Base-by-base conservation (phyloP, 371 early-diverging fungal genomes). In the Zopfochytrium polystomum region DNA sequence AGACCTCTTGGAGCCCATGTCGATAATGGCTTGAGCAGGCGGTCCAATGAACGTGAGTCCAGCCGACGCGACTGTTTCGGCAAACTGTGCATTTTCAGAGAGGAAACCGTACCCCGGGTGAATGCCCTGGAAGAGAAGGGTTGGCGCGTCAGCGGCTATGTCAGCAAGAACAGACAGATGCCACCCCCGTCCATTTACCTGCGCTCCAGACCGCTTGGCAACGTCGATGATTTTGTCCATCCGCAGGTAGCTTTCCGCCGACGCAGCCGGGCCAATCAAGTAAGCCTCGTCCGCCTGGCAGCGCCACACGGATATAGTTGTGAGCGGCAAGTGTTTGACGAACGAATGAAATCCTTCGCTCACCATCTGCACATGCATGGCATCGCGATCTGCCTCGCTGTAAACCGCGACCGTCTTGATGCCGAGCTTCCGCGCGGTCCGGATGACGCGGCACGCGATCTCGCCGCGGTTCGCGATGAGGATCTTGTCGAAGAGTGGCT, bases 391-490 rank as follows among this genome's bases (percentile, higher is more conserved):
- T 7, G 93, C 90, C 58, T 95, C 95, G 63, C 90, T 90, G 76
- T 95, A 96, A 20, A 97, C 90, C 4, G 96, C 93, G 2, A 96
- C 96, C 6, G 95, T 92, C 74, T 91, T 87, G 81, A 97, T 90
- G 54, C 96, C 96, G 55, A 97, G 79, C 62, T 86, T 81, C 61
- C 88, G 87, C 33, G 93, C 92, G 1, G 94, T 92, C 52, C 85
- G 84, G 68, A 96, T 94, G 58, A 97, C 90, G 59, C 96, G 87
- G 77, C 89, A 88, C 4, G 98, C 95, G 62, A 95, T 96, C 75
- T 97, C 98, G 63, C 98, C 98, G 61, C 98, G 89, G 82, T 97
- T 97, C 48, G 98, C 96, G 65, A 97, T 87, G 52, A 97, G 83
- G 52, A 97, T 90, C 79, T 95, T 97, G 79, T 90, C 83, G 68